Base-by-base conservation (phyloP, 2,329 filamentous ascomycete genomes). In the Cordyceps farinosa region DNA sequence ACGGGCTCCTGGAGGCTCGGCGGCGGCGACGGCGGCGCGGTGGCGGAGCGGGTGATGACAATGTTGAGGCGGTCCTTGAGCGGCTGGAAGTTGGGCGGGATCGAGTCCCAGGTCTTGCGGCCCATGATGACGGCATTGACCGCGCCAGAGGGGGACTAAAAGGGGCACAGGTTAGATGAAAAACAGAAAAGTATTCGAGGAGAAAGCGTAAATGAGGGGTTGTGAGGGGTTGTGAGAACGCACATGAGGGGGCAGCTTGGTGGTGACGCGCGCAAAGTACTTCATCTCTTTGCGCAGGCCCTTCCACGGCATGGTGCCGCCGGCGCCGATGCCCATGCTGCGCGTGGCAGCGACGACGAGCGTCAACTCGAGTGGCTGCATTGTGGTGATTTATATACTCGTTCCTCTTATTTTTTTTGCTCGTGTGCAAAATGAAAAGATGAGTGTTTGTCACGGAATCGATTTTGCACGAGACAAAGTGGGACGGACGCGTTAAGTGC, bases 261-360 rank as follows among this genome's bases (percentile, higher is more conserved):
- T 92, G 3, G 94, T 98, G 47, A 97, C 89, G 64, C 93, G 88
- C 22, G 92, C 90, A 75, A 99, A 99, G 75, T 97, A 98, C 45
- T 87, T 87, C 92, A 99, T 97, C 77, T 99, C 95, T 66, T 90
- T 88, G 76, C 88, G 91, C 40, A 98, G 84, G 50, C 90, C 89
- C 0, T 89, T 91, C 95, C 95, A 99, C 4, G 95, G 95, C 61
- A 99, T 86, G 3, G 82, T 84, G 65, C 92, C 92, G 65, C 83
- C 82, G 53, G 85, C 82, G 64, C 95, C 95, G 70, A 99, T 98
- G 73, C 95, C 95, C 81, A 97, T 91, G 70, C 82, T 86, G 59
- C 89, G 88, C n/a, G 93, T 96, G 22, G 93, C 89, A n/a, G 91
- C 94, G 70, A 97, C 92, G 75, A 98, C 90, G 70, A 97, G 85